Percentiles rank a stretch among this genome's conserved stretches.
phyloP scores from a whole-genome alignment of 2,329 filamentous ascomycete species.

The Chaetomium sp. region DNA sequence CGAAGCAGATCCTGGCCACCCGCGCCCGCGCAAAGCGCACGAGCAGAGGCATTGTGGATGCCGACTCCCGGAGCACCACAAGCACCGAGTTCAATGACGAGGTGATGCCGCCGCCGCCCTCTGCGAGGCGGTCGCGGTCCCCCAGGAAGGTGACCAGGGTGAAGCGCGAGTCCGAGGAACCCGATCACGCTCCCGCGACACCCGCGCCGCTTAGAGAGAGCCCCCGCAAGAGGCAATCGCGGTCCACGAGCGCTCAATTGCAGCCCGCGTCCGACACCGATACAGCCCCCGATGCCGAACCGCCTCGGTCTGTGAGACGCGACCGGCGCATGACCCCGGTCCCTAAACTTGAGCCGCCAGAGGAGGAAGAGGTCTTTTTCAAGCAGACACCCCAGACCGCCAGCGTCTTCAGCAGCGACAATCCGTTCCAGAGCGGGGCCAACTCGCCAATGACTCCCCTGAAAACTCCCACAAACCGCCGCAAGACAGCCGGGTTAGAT shows the following conservation, averaged over 20 bases:
- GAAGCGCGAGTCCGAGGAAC: slow-evolving; percentile 54
- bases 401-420: slow-evolving; percentile 82
- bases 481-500: slow-evolving; percentile 51
- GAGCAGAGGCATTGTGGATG: slow-evolving; percentile 78
- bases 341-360: slow-evolving; percentile 57
- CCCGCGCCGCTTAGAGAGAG: slow-evolving; percentile 46
- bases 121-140: slow-evolving; percentile 54
- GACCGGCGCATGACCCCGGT: slow-evolving; percentile 56
- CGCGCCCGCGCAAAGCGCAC: slow-evolving; percentile 81
- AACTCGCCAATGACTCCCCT: slow-evolving; percentile 59
- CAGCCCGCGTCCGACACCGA: slow-evolving; percentile 56
- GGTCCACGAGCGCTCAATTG: slow-evolving; percentile 57
- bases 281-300: slow-evolving; percentile 48
- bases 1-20: slow-evolving; percentile 72
- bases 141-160: slow-evolving; percentile 57
- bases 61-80: slow-evolving; percentile 66
- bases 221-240: slow-evolving; percentile 57
- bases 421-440: slow-evolving; percentile 88
- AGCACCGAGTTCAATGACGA: slow-evolving; percentile 53
- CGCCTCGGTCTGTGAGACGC: slow-evolving; percentile 52
- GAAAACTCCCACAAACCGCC: slow-evolving; percentile 52
- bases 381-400: slow-evolving; percentile 50
- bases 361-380: slow-evolving; percentile 51
- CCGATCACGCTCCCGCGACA: slow-evolving; percentile 41
- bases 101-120: slow-evolving; percentile 53